Percentiles rank a stretch among this genome's conserved stretches.
Evolutionary conservation across 306 rosid genomes (phyloP).

Genomic region (Erythrophleum fordii): DNA sequence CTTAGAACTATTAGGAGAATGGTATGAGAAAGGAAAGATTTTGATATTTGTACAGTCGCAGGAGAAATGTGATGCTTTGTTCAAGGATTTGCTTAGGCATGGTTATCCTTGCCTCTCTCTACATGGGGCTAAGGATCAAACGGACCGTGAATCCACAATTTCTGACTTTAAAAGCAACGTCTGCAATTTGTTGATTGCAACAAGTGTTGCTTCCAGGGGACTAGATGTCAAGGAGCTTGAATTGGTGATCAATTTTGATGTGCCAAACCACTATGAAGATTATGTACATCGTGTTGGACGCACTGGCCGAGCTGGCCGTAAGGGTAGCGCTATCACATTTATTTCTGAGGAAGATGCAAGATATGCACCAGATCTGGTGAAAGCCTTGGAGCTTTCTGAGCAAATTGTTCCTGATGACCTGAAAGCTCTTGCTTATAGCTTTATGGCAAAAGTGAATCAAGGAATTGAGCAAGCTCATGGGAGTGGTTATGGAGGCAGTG

Average conservation of each 20-base stretch:
- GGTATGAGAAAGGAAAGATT: conserved; percentile 94
- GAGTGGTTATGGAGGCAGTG: conserved; percentile 98
- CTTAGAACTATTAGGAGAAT: conserved; percentile 86
- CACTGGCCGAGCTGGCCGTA: conserved; percentile 94
- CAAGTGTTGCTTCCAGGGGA: conserved; percentile 93
- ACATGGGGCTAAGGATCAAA: conserved; percentile 93
- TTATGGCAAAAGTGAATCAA: conserved; percentile 82
- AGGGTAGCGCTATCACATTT: conserved; percentile 93
- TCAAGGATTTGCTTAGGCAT: conserved; percentile 81
- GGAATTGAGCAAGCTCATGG: conserved; percentile 93
- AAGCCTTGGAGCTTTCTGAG: conserved; percentile 91
- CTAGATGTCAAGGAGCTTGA: conserved; percentile 97
- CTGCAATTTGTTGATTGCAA: conserved; percentile 83
- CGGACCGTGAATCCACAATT: conserved; percentile 93
- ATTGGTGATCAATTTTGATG: conserved; percentile 87
- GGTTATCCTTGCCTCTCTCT: conserved; percentile 94
- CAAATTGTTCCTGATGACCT: conserved; percentile 92
- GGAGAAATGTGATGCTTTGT: conserved; percentile 87
- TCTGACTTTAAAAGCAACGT: conserved; percentile 88
- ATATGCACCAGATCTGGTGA: conserved; percentile 88
- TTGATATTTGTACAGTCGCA: conserved; percentile 92
- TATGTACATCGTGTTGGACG: conserved; percentile 98
- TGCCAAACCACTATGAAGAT: conserved; percentile 95
- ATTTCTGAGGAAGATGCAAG: conserved; percentile 86
- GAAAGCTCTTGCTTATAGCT: conserved; percentile 76